phyloP scores from a whole-genome alignment of 2,329 filamentous ascomycete species.

The Trichoderma cornu-damae region DNA sequence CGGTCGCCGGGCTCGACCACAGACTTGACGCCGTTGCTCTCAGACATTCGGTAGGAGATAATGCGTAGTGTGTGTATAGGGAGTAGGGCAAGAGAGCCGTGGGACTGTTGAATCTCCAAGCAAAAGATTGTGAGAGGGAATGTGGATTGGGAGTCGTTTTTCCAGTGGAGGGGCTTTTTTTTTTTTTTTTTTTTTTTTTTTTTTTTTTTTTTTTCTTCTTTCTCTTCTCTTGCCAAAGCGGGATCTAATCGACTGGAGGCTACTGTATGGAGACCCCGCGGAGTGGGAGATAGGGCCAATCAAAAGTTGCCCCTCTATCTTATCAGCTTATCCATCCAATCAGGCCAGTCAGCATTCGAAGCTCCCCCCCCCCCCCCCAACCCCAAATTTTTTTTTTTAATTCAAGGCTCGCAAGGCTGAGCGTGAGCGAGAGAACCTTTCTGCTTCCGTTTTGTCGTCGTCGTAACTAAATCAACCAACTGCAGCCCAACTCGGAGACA shows the following conservation, averaged over 20 bases:
- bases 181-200: no score
- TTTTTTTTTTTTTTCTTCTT: no score
- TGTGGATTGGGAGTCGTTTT: neutral
- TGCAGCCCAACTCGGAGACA: neutral
- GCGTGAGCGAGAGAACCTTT: neutral
- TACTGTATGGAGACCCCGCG: neutral
- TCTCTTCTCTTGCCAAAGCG: neutral
- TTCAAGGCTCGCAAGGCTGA: slow-evolving; percentile 7
- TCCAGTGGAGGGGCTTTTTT: slow-evolving; percentile 10
- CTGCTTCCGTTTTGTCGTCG: neutral
- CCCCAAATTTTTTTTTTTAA: no score
- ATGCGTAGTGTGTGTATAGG: neutral
- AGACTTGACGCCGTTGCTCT: slow-evolving; percentile 40
- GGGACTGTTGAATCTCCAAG: neutral
- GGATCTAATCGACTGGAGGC: neutral
- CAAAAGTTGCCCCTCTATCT: slow-evolving; percentile 1
- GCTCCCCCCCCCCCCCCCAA: no score
- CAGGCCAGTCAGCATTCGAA: neutral
- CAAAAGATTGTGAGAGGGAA: neutral
- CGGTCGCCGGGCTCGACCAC: slow-evolving; percentile 53
- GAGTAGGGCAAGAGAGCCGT: neutral
- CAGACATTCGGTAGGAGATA: slow-evolving; percentile 39
- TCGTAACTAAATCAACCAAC: neutral
- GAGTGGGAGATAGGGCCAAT: slow-evolving; percentile 7
- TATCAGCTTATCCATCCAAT: slow-evolving; percentile 12